These are phyloP conservation scores for Candida multigemmis DNA, from an alignment of 805 yeast species.

Conservation along the genomic window DNA sequence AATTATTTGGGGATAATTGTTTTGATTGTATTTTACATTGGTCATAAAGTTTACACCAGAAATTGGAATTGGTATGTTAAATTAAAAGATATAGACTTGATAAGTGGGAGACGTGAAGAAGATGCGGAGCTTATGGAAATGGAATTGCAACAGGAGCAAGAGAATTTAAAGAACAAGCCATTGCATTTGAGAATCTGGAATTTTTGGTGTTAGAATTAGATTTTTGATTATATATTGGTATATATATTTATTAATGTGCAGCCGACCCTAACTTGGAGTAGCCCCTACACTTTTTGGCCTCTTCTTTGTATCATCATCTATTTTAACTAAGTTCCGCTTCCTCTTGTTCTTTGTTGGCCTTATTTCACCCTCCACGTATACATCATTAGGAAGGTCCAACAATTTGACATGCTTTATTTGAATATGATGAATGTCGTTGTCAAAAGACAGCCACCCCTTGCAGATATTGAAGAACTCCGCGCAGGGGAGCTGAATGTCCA, in stretches of 20 bases:
- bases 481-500: slow-evolving; percentile 86
- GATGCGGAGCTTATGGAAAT: slow-evolving; percentile 23
- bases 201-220: slow-evolving; percentile 2
- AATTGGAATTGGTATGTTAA: slow-evolving; percentile 23
- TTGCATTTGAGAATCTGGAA: slow-evolving; percentile 12
- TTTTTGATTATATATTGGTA: not conserved
- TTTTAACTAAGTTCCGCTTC: slow-evolving; percentile 18
- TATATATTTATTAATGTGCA: not conserved
- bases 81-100: slow-evolving; percentile 24
- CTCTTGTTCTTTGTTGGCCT: slow-evolving; percentile 57
- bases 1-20: slow-evolving; percentile 25
- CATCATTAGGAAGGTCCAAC: slow-evolving; percentile 77
- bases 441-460: slow-evolving; percentile 61
- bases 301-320: slow-evolving; percentile 8
- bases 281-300: slow-evolving; percentile 13
- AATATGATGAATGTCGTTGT: slow-evolving; percentile 51
- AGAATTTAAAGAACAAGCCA: slow-evolving; percentile 14
- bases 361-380: slow-evolving; percentile 62
- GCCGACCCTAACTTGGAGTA: not conserved
- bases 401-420: slow-evolving; percentile 56
- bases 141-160: slow-evolving; percentile 25
- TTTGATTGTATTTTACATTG: slow-evolving; percentile 21
- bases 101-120: slow-evolving; percentile 22
- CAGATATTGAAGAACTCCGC: slow-evolving; percentile 80
- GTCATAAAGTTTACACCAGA: slow-evolving; percentile 29